Conservation (phyloP, 139 green algal species). For the Astrephomene gubernaculifera region DNA sequence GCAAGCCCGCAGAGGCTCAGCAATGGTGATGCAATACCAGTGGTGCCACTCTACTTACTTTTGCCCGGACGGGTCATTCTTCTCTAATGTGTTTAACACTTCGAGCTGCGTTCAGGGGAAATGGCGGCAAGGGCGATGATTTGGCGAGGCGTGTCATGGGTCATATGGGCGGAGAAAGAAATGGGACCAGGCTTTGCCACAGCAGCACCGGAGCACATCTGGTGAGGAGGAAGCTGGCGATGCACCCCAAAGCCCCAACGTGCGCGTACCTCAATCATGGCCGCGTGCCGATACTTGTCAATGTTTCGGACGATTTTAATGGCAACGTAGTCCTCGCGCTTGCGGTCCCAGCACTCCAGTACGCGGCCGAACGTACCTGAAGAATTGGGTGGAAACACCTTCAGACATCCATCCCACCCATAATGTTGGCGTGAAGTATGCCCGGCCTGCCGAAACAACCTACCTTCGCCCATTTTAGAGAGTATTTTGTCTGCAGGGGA, state of each 20-base stretch:
- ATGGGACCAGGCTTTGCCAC: no score
- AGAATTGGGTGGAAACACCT: background rate
- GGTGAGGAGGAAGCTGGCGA: no score
- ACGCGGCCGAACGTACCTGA: conserved; percentile 78
- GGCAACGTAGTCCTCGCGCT: conserved; percentile 82
- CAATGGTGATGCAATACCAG: no score
- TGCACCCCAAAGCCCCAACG: no score
- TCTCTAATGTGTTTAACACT: conserved; percentile 86
- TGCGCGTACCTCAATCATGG: conserved; percentile 98
- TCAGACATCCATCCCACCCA: no score
- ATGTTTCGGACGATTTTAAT: conserved; percentile 98
- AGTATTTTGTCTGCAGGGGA: conserved; percentile 96
- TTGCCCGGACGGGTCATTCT: conserved; percentile 73
- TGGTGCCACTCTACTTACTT: conserved; percentile 51
- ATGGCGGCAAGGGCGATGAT: background rate
- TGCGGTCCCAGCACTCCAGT: conserved; percentile 98
- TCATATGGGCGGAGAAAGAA: no score
- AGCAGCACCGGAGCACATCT: no score
- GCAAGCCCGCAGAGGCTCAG: no score
- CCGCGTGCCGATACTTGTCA: conserved; percentile 97
- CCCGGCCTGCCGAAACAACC: background rate
- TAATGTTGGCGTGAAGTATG: background rate
- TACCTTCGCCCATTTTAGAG: conserved; percentile 93
- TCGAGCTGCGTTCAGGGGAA: conserved; percentile 87
- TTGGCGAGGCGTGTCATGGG: background rate